Percentiles rank a stretch among this genome's conserved stretches.
Evolutionary conservation across 2,329 filamentous ascomycete species (phyloP).

Genomic region (Endocalyx cinctus): DNA sequence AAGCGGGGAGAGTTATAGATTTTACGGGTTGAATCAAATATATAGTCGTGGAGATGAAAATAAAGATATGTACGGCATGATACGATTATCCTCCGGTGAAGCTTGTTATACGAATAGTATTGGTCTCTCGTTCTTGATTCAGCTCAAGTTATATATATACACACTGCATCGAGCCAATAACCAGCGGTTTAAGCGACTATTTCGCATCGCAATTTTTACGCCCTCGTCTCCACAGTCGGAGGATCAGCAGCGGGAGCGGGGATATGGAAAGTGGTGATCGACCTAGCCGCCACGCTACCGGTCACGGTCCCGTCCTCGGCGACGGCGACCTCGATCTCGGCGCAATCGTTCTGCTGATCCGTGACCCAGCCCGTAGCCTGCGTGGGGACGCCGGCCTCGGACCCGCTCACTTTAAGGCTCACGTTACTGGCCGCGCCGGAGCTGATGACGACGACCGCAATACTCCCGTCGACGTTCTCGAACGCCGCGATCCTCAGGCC

Average conservation of each 20-base stretch:
- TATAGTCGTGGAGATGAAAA: too few species aligned
- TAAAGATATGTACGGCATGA: too few species aligned
- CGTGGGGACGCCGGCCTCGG: slow-evolving; percentile 1
- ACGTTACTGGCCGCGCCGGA: slow-evolving; percentile 12
- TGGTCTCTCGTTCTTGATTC: too few species aligned
- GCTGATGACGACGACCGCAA: slow-evolving; percentile 32
- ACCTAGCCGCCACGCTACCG: slow-evolving; percentile 19
- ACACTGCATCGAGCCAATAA: too few species aligned
- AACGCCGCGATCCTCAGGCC: slow-evolving; percentile 31
- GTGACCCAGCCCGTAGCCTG: slow-evolving; percentile 23
- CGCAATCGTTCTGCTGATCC: slow-evolving; percentile 19
- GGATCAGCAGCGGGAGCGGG: slow-evolving; percentile 11
- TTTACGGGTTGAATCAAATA: too few species aligned
- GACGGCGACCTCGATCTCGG: slow-evolving; percentile 14
- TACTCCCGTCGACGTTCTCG: slow-evolving; percentile 31
- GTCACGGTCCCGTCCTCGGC: slow-evolving; percentile 14
- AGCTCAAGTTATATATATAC: too few species aligned
- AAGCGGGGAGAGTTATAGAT: too few species aligned
- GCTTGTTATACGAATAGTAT: too few species aligned
- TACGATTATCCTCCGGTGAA: too few species aligned
- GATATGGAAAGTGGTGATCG: slow-evolving; percentile 22
- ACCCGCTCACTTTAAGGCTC: slow-evolving; percentile 12
- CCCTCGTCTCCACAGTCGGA: too few species aligned
- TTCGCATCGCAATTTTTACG: too few species aligned
- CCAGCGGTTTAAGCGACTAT: too few species aligned